These are phyloP conservation scores for Cladorrhinum samala DNA, from an alignment of 495 filamentous ascomycete species.

Conservation along the genomic window DNA sequence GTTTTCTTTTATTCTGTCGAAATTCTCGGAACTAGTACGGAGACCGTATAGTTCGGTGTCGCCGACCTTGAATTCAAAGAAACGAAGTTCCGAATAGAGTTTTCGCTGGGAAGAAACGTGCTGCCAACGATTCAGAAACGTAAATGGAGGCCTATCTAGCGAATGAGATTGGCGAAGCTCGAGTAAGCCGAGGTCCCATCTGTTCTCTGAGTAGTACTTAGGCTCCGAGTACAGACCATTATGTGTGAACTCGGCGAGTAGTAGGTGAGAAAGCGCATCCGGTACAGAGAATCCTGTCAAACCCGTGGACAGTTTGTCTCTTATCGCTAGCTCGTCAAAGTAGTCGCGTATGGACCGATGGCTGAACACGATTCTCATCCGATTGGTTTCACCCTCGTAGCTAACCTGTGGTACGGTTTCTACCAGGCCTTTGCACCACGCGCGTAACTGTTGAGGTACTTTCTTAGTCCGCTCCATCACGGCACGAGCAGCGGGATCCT, in stretches of 20 bases:
- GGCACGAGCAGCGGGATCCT: background rate
- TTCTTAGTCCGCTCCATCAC: background rate
- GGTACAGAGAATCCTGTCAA: background rate
- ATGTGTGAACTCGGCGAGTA: background rate
- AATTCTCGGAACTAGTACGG: too few species aligned
- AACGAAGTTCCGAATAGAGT: too few species aligned
- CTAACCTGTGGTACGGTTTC: too few species aligned
- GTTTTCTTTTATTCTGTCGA: too few species aligned
- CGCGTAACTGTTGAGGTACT: background rate
- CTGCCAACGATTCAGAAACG: background rate
- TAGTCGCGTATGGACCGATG: background rate
- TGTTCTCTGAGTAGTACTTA: too few species aligned
- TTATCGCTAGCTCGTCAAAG: background rate
- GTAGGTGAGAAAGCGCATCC: background rate
- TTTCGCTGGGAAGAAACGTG: background rate
- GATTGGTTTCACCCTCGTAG: too few species aligned
- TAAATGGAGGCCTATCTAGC: background rate
- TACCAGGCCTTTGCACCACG: background rate
- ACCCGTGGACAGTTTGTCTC: background rate
- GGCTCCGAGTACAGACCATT: too few species aligned
- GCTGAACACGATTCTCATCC: background rate
- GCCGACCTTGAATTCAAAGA: too few species aligned
- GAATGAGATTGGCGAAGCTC: background rate
- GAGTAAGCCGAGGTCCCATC: background rate
- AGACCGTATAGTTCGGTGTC: too few species aligned